Evolutionary conservation across 495 filamentous ascomycete species (phyloP), one percentile per base, ranked within the genome.

Genomic region (Lasiosphaeria ovina): DNA sequence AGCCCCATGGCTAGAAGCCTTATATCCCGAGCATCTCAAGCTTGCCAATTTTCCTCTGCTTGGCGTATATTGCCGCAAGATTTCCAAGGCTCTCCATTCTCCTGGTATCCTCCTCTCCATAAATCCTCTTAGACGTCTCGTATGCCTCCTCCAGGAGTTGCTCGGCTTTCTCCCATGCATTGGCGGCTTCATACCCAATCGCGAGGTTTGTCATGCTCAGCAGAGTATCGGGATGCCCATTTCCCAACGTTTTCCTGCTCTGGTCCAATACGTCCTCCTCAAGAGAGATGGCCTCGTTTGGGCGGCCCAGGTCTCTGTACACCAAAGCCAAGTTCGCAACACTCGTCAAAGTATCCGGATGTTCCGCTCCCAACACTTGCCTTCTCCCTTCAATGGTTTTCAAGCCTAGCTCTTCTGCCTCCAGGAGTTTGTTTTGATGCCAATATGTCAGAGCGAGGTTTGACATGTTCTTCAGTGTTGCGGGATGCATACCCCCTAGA

Each of bases 11-110:
- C 36, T 40, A 40, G 36, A 40, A 40, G 36, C 36, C 36, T 40
- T 40, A 40, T 40, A 40, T 40, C 36, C 36, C 36, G 36, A 40
- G 36, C 36, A 40, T 40, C 36, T 40, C 36, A 40, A 40, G 36
- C 36, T 40, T 40, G 36, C 36, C 14, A 17, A 50, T 31, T 50
- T 31, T 50, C 48, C n/a, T 50, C 48, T 50, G 48, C 48, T 50
- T 50, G 48, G n/a, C 48, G 48, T 50, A 24, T 50, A 50, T 50
- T 31, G n/a, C 17, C 48, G 48, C 48, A 40, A 40, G 36, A 40
- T 40, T 40, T 40, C 36, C 36, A 40, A 40, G 36, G 36, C 36
- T 40, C 36, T 40, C 36, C 36, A 40, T 40, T 40, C 6, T 40
- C 11, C 36, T 40, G 36, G 36, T 40, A 40, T 40, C 36, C 36